Conservation (phyloP, 306 rosid genomes). For the Fragaria iinumae region DNA sequence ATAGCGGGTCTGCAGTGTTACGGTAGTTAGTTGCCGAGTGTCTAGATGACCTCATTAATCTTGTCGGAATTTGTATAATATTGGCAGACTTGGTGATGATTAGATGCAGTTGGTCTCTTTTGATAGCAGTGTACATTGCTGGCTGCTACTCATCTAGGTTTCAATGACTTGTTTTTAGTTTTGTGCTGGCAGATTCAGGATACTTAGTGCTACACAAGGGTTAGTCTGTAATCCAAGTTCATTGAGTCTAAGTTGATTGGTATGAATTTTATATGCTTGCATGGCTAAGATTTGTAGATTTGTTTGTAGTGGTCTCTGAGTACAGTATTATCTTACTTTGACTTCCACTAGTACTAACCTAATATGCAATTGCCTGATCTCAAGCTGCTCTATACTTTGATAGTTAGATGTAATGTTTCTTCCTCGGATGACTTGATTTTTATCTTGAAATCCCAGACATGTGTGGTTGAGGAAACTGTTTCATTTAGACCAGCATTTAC, state of each 20-base stretch:
- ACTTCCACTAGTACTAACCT: not conserved
- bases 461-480: not conserved
- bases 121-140: conserved; percentile 71
- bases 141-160: conserved; percentile 47
- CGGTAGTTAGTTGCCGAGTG: not conserved
- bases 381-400: not conserved
- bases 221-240: conserved; percentile 50
- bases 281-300: conserved; percentile 2
- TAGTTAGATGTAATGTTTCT: not conserved
- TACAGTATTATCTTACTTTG: not conserved
- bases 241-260: conserved; percentile 29
- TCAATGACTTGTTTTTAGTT: conserved; percentile 36
- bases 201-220: conserved; percentile 48
- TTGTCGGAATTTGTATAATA: conserved; percentile 59
- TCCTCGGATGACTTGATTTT: not conserved
- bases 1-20: conserved; percentile 14
- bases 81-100: conserved; percentile 51
- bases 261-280: conserved; percentile 1
- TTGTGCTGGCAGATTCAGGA: conserved; percentile 64
- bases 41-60: conserved; percentile 24
- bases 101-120: conserved; percentile 41
- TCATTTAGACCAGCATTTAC: no score
- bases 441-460: not conserved
- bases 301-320: not conserved
- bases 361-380: not conserved